phyloP scores from a whole-genome alignment of 352 stramenopile genomes.

The Pythium volutum region DNA sequence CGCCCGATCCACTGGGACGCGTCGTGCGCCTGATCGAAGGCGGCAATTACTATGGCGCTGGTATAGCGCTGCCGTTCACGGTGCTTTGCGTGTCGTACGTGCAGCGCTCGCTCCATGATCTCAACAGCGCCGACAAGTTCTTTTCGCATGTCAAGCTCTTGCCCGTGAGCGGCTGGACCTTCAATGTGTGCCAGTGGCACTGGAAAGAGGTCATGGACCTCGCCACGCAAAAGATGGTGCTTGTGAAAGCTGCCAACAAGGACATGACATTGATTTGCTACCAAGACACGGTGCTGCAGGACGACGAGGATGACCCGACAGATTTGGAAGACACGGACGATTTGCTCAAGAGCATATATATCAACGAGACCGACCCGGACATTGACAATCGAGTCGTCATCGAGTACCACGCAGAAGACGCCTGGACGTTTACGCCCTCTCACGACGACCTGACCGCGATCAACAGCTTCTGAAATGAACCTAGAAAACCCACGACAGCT shows the following conservation, averaged over 20 bases:
- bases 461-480: constrained; percentile 6
- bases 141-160: constrained; percentile 7
- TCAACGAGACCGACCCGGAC: neutral
- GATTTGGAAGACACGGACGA: constrained; percentile 2
- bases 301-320: neutral
- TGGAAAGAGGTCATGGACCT: constrained; percentile 1
- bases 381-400: neutral
- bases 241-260: neutral
- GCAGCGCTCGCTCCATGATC: constrained; percentile 12
- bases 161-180: constrained; percentile 3
- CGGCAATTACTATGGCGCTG: constrained; percentile 15
- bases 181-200: constrained; percentile 13
- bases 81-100: constrained; percentile 15
- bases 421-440: neutral
- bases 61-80: neutral
- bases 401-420: constrained; percentile 6
- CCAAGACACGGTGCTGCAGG: neutral
- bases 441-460: constrained; percentile 3
- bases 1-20: neutral
- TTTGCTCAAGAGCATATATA: constrained; percentile 6
- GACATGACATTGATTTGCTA: constrained; percentile 7
- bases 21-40: constrained; percentile 2
- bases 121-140: constrained; percentile 1
- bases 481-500: no score
- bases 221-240: neutral